Evolutionary conservation across 495 filamentous ascomycete genomes (phyloP), one percentile per base, ranked within the genome.

Genomic region (Rhypophila decipiens): DNA sequence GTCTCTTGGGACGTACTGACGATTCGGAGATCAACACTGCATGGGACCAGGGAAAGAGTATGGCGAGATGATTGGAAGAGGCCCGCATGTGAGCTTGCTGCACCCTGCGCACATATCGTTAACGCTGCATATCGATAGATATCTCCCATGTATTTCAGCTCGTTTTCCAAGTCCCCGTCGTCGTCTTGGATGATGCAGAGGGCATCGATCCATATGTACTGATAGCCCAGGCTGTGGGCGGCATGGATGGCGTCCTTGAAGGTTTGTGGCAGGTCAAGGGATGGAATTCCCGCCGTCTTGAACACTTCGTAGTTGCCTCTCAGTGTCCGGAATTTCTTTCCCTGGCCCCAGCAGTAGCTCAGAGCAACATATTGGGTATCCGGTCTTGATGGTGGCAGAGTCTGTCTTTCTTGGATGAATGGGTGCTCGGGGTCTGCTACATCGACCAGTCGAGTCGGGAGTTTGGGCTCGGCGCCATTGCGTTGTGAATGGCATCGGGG

Each of bases 301-400:
- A 51, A 47, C 5, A 20, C 15, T 10, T 47, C 24, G 18, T 40
- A 2, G 36, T 51, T 58, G 2, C 23, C 17, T 21, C 23, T 31
- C 12, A 40, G 39, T 1, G 55, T 57, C 2, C 45, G 13, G 15
- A 56, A 31, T 27, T 46, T 24, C 18, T 24, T 18, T 7, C 43
- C 44, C 1, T 40, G 31, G n/a, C 55, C 55, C 55, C 55, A 57
- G 24, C 44, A 48, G 44, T 57, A 53, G 44, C 55, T 57, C 5
- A 57, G 37, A 1, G 55, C 55, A 1, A 57, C 39, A 35, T 57
- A 57, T 0, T 39, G 17, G 24, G 13, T 8, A 2, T 3, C n/a
- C 0, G 31, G 21, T n/a, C n/a, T n/a, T n/a, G n/a, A n/a, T n/a
- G n/a, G n/a, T n/a, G n/a, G n/a, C 2, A 20, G 10, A 19, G 2